Percentiles rank a stretch among this genome's conserved stretches.
Conservation (phyloP, 1,284 basidiomycete genomes). For the Trametes hirsuta region DNA sequence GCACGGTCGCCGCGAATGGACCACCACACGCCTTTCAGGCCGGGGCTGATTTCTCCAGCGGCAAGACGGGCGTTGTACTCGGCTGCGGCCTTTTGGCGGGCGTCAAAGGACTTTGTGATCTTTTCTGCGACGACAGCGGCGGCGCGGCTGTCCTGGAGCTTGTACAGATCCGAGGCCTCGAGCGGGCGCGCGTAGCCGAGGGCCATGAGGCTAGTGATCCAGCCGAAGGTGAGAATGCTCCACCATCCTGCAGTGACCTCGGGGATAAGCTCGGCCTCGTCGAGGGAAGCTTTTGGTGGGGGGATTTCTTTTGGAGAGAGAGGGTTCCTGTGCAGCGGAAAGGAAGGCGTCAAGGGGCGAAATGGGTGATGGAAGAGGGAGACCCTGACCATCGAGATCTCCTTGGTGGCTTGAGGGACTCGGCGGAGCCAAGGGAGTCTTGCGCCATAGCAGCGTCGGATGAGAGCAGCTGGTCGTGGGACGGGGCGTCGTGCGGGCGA, state of each 20-base stretch:
- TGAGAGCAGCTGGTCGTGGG: background rate
- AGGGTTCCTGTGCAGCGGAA: slow-evolving; percentile 16
- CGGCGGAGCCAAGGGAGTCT: slow-evolving; percentile 11
- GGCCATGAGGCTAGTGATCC: slow-evolving; percentile 76
- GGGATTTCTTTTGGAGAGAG: slow-evolving; percentile 40
- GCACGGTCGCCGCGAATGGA: slow-evolving; percentile 52
- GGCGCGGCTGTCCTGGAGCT: slow-evolving; percentile 67
- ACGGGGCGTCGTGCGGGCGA: background rate
- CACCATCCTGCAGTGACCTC: slow-evolving; percentile 54
- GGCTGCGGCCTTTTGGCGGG: slow-evolving; percentile 58
- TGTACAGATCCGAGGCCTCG: slow-evolving; percentile 85
- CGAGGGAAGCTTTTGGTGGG: slow-evolving; percentile 52
- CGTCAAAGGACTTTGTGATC: slow-evolving; percentile 70
- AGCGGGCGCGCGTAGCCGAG: slow-evolving; percentile 79
- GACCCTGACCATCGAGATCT: slow-evolving; percentile 17
- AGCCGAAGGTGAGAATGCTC: slow-evolving; percentile 61
- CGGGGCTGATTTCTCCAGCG: slow-evolving; percentile 65
- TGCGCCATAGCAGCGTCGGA: slow-evolving; percentile 11
- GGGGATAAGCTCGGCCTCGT: slow-evolving; percentile 55
- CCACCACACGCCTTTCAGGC: slow-evolving; percentile 63
- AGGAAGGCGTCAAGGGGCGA: background rate
- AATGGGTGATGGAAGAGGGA: background rate
- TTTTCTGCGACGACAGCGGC: slow-evolving; percentile 62
- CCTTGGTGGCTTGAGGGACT: slow-evolving; percentile 11
- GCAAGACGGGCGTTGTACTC: slow-evolving; percentile 73